Conservation (phyloP, 306 rosid genomes). For the Cucumis hystrix region DNA sequence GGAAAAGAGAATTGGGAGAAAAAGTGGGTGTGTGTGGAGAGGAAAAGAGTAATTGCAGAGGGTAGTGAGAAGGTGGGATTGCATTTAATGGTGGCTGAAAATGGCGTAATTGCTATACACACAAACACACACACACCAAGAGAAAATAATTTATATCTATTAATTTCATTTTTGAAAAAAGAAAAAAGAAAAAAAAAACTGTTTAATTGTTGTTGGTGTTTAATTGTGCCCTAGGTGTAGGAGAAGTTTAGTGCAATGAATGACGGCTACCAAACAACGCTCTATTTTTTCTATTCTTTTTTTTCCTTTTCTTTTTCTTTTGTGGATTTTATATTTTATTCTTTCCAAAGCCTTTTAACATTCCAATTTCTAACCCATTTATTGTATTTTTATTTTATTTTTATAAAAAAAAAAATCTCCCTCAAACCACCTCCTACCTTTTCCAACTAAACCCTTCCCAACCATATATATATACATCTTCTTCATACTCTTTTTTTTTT, state of each 20-base stretch:
- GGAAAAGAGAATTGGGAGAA: constrained; percentile 35
- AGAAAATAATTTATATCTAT: neutral
- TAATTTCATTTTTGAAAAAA: too few relatives aligned
- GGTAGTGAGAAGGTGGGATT: constrained; percentile 92
- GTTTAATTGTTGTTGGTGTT: neutral
- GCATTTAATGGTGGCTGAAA: constrained; percentile 81
- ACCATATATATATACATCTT: neutral
- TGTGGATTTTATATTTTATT: neutral
- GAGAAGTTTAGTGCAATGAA: constrained; percentile 7
- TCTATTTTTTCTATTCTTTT: neutral
- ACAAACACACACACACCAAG: constrained; percentile 11
- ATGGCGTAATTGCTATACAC: constrained; percentile 52
- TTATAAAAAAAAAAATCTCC: neutral
- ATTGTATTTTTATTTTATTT: neutral
- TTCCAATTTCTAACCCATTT: neutral
- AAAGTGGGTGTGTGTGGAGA: too few relatives aligned
- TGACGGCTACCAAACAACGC: constrained; percentile 14
- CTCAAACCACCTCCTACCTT: neutral
- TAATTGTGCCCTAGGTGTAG: constrained; percentile 5
- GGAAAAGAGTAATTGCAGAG: constrained; percentile 80
- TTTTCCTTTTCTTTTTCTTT: too few relatives aligned
- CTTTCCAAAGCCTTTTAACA: neutral
- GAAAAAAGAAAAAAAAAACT: neutral
- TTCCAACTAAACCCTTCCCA: neutral
- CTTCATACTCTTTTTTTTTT: too few relatives aligned